Conservation (phyloP, 2,329 filamentous ascomycete genomes). For the Monilinia vaccinii-corymbosi region DNA sequence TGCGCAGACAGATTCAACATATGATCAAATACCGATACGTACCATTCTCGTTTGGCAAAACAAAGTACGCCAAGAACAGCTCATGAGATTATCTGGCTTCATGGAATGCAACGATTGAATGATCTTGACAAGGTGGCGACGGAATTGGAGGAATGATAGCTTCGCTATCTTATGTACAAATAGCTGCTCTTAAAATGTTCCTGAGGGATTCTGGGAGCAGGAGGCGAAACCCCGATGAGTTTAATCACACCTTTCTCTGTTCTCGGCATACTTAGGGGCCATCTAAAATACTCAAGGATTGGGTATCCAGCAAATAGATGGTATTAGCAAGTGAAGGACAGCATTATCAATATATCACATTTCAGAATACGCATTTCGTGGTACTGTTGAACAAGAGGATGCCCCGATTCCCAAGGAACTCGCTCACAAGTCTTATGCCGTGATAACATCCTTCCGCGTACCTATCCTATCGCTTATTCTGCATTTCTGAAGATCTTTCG, state of each 20-base stretch:
- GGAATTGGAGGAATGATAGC: slow-evolving; percentile 8
- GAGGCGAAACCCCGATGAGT: slow-evolving; percentile 14
- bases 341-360: background rate
- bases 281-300: background rate
- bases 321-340: background rate
- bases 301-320: slow-evolving; percentile 3
- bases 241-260: slow-evolving; percentile 21
- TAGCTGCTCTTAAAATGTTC: slow-evolving; percentile 6
- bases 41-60: slow-evolving; percentile 86
- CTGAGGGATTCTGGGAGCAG: slow-evolving; percentile 7
- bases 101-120: background rate
- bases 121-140: background rate
- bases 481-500: background rate
- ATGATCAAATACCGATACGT: slow-evolving; percentile 99
- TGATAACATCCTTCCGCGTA: background rate
- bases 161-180: slow-evolving; percentile 13
- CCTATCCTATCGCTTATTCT: background rate
- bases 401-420: background rate
- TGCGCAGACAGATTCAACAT: slow-evolving; percentile 99
- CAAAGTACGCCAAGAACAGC: slow-evolving; percentile 62
- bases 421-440: background rate
- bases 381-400: background rate
- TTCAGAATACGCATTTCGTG: background rate
- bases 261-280: slow-evolving; percentile 13
- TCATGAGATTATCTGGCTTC: slow-evolving; percentile 18